A percentile compares a stretch with the other conserved stretches of the same genome.
Evolutionary conservation across 2,329 filamentous ascomycete genomes (phyloP).

Genomic region (Didymella segeticola): DNA sequence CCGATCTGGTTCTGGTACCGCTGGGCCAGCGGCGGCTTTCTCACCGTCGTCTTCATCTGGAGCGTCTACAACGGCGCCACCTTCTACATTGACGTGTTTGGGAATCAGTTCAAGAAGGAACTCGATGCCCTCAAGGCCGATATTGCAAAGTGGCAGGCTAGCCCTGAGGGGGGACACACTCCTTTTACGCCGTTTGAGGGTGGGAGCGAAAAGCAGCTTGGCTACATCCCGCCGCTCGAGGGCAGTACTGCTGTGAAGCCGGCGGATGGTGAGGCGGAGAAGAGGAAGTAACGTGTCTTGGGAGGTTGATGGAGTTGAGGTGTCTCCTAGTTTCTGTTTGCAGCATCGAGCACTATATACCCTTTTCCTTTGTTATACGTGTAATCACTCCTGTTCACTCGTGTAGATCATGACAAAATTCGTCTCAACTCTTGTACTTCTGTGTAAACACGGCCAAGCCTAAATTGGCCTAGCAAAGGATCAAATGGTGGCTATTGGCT

Average conservation of each 20-base stretch:
- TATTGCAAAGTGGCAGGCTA: constrained; percentile 81
- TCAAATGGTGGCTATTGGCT: neutral
- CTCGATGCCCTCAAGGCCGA: constrained; percentile 87
- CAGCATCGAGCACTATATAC: constrained; percentile 10
- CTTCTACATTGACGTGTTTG: constrained; percentile 98
- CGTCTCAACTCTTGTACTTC: neutral
- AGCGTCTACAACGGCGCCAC: constrained; percentile 97
- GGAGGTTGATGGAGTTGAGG: no score
- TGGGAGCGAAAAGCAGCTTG: constrained; percentile 33
- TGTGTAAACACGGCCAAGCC: neutral
- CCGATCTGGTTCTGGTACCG: constrained; percentile 93
- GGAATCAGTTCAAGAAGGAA: constrained; percentile 95
- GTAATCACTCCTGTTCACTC: neutral
- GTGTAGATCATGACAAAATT: no score
- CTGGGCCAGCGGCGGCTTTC: constrained; percentile 77
- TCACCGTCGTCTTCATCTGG: constrained; percentile 87
- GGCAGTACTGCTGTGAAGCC: constrained; percentile 34
- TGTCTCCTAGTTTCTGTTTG: neutral
- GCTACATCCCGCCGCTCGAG: constrained; percentile 40
- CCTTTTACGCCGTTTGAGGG: constrained; percentile 34
- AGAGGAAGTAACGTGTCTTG: constrained; percentile 21
- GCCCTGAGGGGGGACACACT: constrained; percentile 30
- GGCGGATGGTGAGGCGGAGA: constrained; percentile 24
- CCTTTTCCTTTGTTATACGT: constrained; percentile 11
- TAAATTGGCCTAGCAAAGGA: neutral